Conservation (phyloP, 176 grass and related monocot genomes). For the Aegilops bicornis region DNA sequence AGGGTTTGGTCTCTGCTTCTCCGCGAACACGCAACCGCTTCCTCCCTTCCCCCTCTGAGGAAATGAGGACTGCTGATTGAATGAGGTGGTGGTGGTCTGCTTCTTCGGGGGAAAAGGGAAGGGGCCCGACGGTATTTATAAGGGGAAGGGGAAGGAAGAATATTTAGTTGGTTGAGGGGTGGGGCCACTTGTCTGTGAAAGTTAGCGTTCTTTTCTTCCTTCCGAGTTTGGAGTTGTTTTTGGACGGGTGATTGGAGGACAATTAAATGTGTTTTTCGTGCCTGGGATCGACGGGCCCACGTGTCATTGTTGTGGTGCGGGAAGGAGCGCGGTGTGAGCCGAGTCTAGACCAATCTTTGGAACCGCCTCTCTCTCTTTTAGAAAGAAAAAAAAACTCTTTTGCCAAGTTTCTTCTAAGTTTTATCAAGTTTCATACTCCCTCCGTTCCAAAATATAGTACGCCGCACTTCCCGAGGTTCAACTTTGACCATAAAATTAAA, state of each 20-base stretch:
- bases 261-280: constrained; percentile 2
- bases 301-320: background rate
- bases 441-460: too few species aligned
- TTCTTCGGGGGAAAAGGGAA: background rate
- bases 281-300: background rate
- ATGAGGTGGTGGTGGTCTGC: background rate
- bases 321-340: too few species aligned
- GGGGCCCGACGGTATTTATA: constrained; percentile 10
- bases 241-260: background rate
- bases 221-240: background rate
- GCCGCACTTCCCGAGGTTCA: too few species aligned
- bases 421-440: too few species aligned
- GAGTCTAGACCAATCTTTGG: too few species aligned
- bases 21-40: constrained; percentile 44
- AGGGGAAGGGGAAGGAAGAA: background rate
- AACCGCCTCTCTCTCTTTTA: too few species aligned
- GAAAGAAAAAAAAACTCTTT: too few species aligned
- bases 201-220: background rate
- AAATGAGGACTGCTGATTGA: constrained; percentile 14
- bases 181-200: background rate
- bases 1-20: constrained; percentile 19
- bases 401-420: too few species aligned
- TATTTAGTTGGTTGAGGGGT: background rate
- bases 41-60: background rate
- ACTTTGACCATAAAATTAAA: too few species aligned